Evolutionary conservation across 805 yeast genomes (phyloP).

Genomic region (Candida chilensis): DNA sequence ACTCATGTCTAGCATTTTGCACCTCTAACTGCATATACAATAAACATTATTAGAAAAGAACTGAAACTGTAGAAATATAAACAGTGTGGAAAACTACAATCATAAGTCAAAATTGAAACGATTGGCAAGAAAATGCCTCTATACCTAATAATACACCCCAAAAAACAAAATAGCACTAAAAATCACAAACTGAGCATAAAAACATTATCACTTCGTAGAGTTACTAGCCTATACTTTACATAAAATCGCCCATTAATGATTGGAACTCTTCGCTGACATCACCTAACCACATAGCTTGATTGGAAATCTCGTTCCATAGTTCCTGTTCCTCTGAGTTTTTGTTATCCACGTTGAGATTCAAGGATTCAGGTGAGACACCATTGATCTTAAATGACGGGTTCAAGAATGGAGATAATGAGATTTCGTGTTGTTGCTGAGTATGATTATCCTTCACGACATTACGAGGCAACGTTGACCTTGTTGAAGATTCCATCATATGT

Average conservation of each 20-base stretch:
- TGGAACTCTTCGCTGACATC: slow-evolving; percentile 28
- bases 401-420: not conserved
- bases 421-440: not conserved
- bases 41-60: too few relatives aligned
- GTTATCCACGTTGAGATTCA: not conserved
- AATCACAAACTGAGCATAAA: too few relatives aligned
- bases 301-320: slow-evolving; percentile 71
- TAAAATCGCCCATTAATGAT: slow-evolving; percentile 1
- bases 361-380: slow-evolving; percentile 7
- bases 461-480: not conserved
- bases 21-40: too few relatives aligned
- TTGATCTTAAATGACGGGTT: slow-evolving; percentile 2
- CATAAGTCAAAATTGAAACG: too few relatives aligned
- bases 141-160: too few relatives aligned
- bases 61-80: too few relatives aligned
- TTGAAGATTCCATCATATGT: not conserved
- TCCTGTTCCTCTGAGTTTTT: slow-evolving; percentile 31
- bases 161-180: too few relatives aligned
- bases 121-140: too few relatives aligned
- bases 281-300: slow-evolving; percentile 70
- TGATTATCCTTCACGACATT: not conserved
- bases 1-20: slow-evolving; percentile 6
- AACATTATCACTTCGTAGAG: too few relatives aligned
- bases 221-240: too few relatives aligned
- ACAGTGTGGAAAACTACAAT: too few relatives aligned